Percentiles rank a stretch among this genome's conserved stretches.
These are phyloP conservation scores for Amanita exitialis DNA, from an alignment of 768 basidiomycete species.

Conservation along the genomic window DNA sequence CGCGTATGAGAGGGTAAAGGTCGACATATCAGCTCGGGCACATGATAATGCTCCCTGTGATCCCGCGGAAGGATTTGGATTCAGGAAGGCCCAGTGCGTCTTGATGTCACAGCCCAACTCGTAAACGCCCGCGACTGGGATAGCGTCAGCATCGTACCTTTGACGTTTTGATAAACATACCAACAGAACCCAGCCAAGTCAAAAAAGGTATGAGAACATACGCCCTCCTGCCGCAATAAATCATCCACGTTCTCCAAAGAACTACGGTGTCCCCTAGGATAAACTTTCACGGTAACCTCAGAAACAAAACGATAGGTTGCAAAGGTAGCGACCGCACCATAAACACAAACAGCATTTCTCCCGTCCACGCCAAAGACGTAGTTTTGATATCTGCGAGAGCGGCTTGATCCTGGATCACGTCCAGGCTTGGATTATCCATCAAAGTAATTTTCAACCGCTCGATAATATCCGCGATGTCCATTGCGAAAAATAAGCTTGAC, in stretches of 20 bases:
- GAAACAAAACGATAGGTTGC: neutral
- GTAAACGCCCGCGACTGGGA: conserved; percentile 16
- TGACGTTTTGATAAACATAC: conserved; percentile 9
- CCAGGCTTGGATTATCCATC: conserved; percentile 12
- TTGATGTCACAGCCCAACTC: conserved; percentile 20
- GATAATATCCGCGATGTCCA: conserved; percentile 20
- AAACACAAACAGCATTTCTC: conserved; percentile 21
- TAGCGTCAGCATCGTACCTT: neutral
- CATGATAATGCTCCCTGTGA: conserved; percentile 13
- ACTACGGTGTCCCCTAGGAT: conserved; percentile 20
- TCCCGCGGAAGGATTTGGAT: neutral
- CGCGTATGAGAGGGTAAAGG: conserved; percentile 14
- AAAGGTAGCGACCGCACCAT: conserved; percentile 11
- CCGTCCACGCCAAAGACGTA: conserved; percentile 18
- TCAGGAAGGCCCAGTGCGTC: conserved; percentile 15
- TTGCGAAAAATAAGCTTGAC: conserved; percentile 16
- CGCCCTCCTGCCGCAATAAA: conserved; percentile 11
- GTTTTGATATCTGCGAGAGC: conserved; percentile 13
- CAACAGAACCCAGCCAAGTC: conserved; percentile 18
- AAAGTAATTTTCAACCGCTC: conserved; percentile 18
- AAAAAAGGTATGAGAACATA: conserved; percentile 13
- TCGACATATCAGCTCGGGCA: conserved; percentile 17
- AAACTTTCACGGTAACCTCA: conserved; percentile 8
- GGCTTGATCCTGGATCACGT: conserved; percentile 8
- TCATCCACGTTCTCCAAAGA: conserved; percentile 19